Evolutionary conservation across 2,329 filamentous ascomycete genomes (phyloP).

Genomic region (Ceratocystis destructans): DNA sequence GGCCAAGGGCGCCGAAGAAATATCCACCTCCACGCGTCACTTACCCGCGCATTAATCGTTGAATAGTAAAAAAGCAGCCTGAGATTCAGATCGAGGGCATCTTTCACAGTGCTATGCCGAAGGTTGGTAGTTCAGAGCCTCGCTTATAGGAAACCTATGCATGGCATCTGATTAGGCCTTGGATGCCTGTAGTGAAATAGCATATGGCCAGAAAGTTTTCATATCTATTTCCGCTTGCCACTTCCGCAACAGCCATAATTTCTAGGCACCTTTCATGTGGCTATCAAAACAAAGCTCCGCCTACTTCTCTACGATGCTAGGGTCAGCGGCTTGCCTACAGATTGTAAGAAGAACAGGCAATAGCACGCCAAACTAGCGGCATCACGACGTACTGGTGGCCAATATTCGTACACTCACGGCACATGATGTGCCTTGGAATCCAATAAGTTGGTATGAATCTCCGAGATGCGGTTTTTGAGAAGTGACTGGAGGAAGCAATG

Average conservation of each 20-base stretch:
- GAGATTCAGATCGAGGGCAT: no score
- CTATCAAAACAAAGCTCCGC: slow-evolving; percentile 22
- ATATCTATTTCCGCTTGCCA: no score
- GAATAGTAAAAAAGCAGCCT: no score
- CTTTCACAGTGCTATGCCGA: no score
- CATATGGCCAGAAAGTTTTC: no score
- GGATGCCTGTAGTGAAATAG: no score
- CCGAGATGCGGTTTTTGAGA: slow-evolving; percentile 1
- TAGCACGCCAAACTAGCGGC: slow-evolving; percentile 25
- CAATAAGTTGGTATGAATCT: not conserved
- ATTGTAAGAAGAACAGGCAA: slow-evolving; percentile 31
- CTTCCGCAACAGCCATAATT: not conserved
- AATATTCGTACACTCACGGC: slow-evolving; percentile 20
- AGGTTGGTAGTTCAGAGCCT: no score
- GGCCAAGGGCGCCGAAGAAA: no score
- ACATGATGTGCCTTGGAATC: not conserved
- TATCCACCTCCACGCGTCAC: no score
- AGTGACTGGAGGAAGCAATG: slow-evolving; percentile 4
- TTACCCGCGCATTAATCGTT: no score
- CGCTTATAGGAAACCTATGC: no score
- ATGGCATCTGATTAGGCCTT: no score
- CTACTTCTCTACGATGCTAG: slow-evolving; percentile 34
- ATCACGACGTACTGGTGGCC: slow-evolving; percentile 32
- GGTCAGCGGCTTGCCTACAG: slow-evolving; percentile 34
- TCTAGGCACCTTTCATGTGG: not conserved